Evolutionary conservation across 371 early-diverging fungal species (phyloP), one percentile per base, ranked within the genome.

Genomic region (Lichtheimia ornata): DNA sequence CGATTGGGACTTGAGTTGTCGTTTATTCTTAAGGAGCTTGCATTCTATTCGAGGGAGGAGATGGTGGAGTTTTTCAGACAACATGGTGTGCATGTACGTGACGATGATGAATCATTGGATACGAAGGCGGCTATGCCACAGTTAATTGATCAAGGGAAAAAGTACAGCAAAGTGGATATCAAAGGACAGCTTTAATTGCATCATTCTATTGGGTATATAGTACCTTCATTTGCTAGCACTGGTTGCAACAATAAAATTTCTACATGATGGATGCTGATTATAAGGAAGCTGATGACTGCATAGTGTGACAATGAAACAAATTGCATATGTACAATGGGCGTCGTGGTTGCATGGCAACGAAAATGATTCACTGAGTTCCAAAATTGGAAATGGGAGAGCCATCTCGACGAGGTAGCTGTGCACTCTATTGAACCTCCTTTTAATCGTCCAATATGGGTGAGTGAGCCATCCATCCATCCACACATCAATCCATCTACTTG

Each of bases 91-190:
- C 52, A 35, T 17, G 24, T 43, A 14, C 52, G 25, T 52, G 42
- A 50, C 0, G 24, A 6, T 52, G 24, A 64, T 14, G 63, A 60
- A 27, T 52, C 70, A 27, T 61, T 87, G 24, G 82, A 84, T 54
- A 82, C 85, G 44, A 86, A 83, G 61, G 54, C 56, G 18, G 84
- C 86, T 5, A 61, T 78, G 22, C 79, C 80, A 4, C 53, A 53
- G 25, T 65, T 82, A 13, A 47, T 69, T 11, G 84, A 79, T 15
- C 69, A 76, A 42, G n/a, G 5, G 3, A 73, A 76, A 62, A 83
- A 84, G 58, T 86, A 82, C 61, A 76, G 68, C 41, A 85, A 76
- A 62, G 76, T 88, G 17, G 90, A 90, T 64, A 81, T 90, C 63
- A 90, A 89, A 63, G 89, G 90, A 28, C 90, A 89, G 40, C 13